A percentile compares a stretch with the other conserved stretches of the same genome.
phyloP scores from a whole-genome alignment of 441 rosid species.

The Erodium trifolium region DNA sequence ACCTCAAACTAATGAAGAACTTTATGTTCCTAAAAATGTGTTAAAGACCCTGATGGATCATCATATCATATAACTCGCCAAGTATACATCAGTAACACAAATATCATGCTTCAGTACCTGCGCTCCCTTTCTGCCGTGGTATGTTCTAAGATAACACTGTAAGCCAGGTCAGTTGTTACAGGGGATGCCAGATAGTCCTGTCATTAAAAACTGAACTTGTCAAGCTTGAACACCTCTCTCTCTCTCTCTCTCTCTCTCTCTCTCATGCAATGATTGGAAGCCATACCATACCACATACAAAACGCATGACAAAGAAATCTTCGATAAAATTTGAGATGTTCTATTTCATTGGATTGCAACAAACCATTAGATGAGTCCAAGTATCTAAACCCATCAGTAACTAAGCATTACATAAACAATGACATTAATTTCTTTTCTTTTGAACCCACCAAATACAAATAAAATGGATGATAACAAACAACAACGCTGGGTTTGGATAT shows the following conservation, averaged over 20 bases:
- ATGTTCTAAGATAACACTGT: conserved; percentile 81
- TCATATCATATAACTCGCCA: neutral
- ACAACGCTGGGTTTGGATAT: neutral
- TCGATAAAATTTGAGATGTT: neutral
- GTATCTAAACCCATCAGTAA: neutral
- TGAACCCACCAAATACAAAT: neutral
- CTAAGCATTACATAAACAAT: neutral
- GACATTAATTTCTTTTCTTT: conserved; percentile 4
- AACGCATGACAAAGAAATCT: neutral
- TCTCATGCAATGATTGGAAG: neutral
- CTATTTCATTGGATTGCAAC: neutral
- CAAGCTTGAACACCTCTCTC: conserved; percentile 18
- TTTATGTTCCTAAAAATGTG: neutral
- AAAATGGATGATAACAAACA: neutral
- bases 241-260: neutral
- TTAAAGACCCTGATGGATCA: neutral
- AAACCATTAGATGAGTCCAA: neutral
- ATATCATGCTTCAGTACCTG: conserved; percentile 46
- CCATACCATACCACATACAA: neutral
- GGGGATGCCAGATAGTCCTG: conserved; percentile 89
- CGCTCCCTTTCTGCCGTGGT: conserved; percentile 94
- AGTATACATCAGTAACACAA: neutral
- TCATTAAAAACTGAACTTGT: conserved; percentile 23
- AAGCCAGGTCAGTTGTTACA: conserved; percentile 77
- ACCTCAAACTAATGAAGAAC: neutral